Base-by-base conservation (phyloP, 2,329 filamentous ascomycete species). In the Exophiala sp. region DNA sequence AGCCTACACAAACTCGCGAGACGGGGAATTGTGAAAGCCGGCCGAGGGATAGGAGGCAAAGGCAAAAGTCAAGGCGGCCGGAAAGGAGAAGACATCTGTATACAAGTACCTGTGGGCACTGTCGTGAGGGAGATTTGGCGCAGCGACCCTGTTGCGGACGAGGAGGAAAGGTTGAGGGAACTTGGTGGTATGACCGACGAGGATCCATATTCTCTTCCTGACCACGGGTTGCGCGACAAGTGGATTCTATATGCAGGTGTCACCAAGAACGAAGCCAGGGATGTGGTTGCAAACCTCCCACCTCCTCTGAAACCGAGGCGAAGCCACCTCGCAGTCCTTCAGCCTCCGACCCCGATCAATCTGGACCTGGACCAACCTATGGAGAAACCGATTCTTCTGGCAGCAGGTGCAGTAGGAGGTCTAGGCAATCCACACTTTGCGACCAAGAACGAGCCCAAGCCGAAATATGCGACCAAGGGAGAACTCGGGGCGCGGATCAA, bases 371-470 rank as follows among this genome's bases (percentile, higher is more conserved):
- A 82, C 42, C 76, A 81, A 42, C 86, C 87, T 0, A 95, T 93
- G 69, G 81, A 88, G 3, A 79, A 81, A 40, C 93, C 93, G 0
- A 82, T 96, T 58, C 74, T 98, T 19, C 79, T 98, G 9, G 87
- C 88, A 1, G 85, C 88, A 0, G 93, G 93, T 6, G 90, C 88
- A 3, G 79, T 94, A 53, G 93, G 93, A 7, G 93, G 93, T 0
- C 69, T 96, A 6, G 93, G 93, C 9, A 98, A 98, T 64, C 88
- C 93, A 3, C 89, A 96, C 66, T 98, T 97, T 63, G 80, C 86
- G 24, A 86, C 86, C 3, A 83, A 83, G 47, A 78, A 82, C n/a
- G 77, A 81, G 43, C 79, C 81, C 2, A 78, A 85, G 35, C 93
- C 93, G 1, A 84, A 91, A 62, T 95, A 90, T 66, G 93, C 91